Conservation (phyloP, 495 filamentous ascomycete genomes). For the Pseudomonodictys pantanalensis region DNA sequence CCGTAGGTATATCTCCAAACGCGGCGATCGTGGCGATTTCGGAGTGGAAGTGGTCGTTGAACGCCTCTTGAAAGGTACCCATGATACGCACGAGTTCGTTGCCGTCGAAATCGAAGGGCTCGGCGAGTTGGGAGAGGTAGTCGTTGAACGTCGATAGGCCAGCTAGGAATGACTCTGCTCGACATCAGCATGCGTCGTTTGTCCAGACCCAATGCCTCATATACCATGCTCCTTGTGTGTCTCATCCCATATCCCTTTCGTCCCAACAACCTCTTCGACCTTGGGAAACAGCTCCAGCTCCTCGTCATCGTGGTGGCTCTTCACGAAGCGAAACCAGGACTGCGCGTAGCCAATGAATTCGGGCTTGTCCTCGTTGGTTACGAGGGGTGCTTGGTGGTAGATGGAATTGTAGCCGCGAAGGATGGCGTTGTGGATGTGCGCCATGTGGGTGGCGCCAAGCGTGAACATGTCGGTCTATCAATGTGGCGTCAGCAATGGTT, state of each 20-base stretch:
- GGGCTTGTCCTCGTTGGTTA: slow-evolving; percentile 35
- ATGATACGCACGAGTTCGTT: slow-evolving; percentile 49
- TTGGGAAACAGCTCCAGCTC: slow-evolving; percentile 52
- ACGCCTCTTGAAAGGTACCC: slow-evolving; percentile 47
- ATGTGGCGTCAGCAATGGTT: background rate
- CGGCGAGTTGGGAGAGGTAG: slow-evolving; percentile 45
- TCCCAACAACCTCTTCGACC: slow-evolving; percentile 48
- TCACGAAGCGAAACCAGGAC: slow-evolving; percentile 53
- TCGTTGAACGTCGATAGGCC: slow-evolving; percentile 49
- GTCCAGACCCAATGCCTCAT: background rate
- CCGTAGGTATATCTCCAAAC: slow-evolving; percentile 44
- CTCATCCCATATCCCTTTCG: slow-evolving; percentile 44
- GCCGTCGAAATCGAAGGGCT: slow-evolving; percentile 42
- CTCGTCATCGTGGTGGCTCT: slow-evolving; percentile 55
- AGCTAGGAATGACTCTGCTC: slow-evolving; percentile 48
- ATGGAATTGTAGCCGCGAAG: slow-evolving; percentile 60
- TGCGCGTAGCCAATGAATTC: slow-evolving; percentile 53
- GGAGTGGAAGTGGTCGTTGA: slow-evolving; percentile 53
- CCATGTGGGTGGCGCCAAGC: slow-evolving; percentile 55
- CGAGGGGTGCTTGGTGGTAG: slow-evolving; percentile 47
- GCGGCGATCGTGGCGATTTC: slow-evolving; percentile 56
- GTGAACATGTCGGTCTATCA: slow-evolving; percentile 30
- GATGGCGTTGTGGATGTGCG: slow-evolving; percentile 57
- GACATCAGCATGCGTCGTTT: background rate
- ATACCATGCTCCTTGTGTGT: slow-evolving; percentile 52